Conservation (phyloP, 805 yeast genomes). For the Ogataea ramenticola region DNA sequence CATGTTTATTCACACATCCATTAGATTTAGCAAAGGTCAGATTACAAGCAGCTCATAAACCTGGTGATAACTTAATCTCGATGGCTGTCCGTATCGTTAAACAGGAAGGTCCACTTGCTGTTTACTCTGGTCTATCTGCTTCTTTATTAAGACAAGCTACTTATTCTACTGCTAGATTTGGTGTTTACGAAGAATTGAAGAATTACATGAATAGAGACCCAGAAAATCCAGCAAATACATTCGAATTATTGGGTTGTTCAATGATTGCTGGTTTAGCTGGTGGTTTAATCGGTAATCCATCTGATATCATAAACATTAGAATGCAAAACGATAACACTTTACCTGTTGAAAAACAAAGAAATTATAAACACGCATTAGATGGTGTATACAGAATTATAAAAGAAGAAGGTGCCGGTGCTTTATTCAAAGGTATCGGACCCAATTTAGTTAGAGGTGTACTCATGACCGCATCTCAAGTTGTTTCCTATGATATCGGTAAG, state of each 20-base stretch:
- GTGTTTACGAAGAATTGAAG: slow-evolving; percentile 74
- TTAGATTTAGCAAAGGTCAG: slow-evolving; percentile 83
- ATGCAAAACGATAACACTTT: slow-evolving; percentile 84
- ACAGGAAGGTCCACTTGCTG: slow-evolving; percentile 59
- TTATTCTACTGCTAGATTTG: slow-evolving; percentile 80
- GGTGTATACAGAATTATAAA: slow-evolving; percentile 54
- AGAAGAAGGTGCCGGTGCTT: slow-evolving; percentile 53
- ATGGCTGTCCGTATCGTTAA: slow-evolving; percentile 55
- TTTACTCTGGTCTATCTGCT: slow-evolving; percentile 81
- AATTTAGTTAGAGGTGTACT: slow-evolving; percentile 74
- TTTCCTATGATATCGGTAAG: slow-evolving; percentile 76
- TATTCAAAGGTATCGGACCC: slow-evolving; percentile 72
- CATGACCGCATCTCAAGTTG: slow-evolving; percentile 90
- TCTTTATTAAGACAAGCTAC: slow-evolving; percentile 81
- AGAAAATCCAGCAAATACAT: slow-evolving; percentile 44
- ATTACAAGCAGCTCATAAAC: slow-evolving; percentile 66
- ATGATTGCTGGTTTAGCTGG: slow-evolving; percentile 85
- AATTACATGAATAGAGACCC: slow-evolving; percentile 37
- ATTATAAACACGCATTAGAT: slow-evolving; percentile 71
- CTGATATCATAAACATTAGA: slow-evolving; percentile 80
- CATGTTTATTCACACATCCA: slow-evolving; percentile 70
- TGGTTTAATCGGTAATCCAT: slow-evolving; percentile 81
- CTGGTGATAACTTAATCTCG: slow-evolving; percentile 54
- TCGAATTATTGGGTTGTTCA: slow-evolving; percentile 62
- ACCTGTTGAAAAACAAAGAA: slow-evolving; percentile 57